Evolutionary conservation across 805 yeast species (phyloP).

Genomic region (Saccharomyces mikatae): DNA sequence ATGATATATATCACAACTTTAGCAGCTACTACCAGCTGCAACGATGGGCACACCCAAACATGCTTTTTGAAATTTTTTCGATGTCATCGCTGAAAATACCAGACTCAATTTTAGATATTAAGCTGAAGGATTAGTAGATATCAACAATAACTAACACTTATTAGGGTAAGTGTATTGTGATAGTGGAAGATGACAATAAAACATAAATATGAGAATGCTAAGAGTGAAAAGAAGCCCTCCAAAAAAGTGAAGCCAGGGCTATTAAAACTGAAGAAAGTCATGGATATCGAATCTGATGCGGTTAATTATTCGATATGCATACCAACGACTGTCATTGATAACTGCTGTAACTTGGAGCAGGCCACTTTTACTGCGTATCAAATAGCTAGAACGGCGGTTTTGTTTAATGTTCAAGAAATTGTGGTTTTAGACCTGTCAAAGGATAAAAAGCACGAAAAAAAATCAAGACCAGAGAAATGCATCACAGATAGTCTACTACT

Average conservation of each 20-base stretch:
- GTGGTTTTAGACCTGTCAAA: slow-evolving; percentile 51
- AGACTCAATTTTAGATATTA: not conserved
- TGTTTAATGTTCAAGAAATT: slow-evolving; percentile 61
- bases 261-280: not conserved
- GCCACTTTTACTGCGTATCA: slow-evolving; percentile 65
- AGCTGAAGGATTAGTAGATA: not conserved
- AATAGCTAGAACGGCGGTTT: slow-evolving; percentile 64
- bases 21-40: not conserved
- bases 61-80: not conserved
- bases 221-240: not conserved
- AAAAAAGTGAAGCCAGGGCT: not conserved
- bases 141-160: not conserved
- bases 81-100: not conserved
- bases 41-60: not conserved
- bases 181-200: not conserved
- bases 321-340: slow-evolving; percentile 56
- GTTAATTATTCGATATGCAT: slow-evolving; percentile 52
- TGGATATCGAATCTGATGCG: not conserved
- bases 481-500: slow-evolving; percentile 41
- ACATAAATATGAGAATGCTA: not conserved
- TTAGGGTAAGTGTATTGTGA: not conserved
- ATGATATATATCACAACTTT: not conserved
- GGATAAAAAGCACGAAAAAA: slow-evolving; percentile 12
- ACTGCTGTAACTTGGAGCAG: slow-evolving; percentile 59
- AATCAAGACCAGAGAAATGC: slow-evolving; percentile 9